Percentiles rank a stretch among this genome's conserved stretches.
phyloP scores from a whole-genome alignment of 805 yeast genomes.

The Candida bentonensis region DNA sequence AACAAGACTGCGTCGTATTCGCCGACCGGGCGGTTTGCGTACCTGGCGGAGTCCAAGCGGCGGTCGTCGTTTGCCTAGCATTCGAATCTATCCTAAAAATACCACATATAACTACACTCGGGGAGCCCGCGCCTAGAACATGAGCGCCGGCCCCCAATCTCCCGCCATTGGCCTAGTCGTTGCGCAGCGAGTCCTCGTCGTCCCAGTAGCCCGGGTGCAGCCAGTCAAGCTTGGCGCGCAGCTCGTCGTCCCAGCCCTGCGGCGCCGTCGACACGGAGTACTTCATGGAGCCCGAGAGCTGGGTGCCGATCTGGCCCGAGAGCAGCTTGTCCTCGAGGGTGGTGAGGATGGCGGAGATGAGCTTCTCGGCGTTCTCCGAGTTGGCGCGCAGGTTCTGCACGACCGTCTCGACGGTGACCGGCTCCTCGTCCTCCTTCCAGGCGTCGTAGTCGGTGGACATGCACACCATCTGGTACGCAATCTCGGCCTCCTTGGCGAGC shows the following conservation, averaged over 20 bases:
- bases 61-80: too few species aligned
- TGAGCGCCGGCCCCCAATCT: too few species aligned
- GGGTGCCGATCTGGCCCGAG: constrained; percentile 52
- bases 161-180: too few species aligned
- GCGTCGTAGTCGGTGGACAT: constrained; percentile 99
- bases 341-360: constrained; percentile 58
- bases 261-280: constrained; percentile 67
- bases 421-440: constrained; percentile 90
- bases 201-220: constrained; percentile 85
- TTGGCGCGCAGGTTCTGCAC: constrained; percentile 83
- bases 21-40: constrained; percentile 1
- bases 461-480: constrained; percentile 94
- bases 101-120: too few species aligned
- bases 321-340: constrained; percentile 47
- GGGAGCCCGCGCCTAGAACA: too few species aligned
- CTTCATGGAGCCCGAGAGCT: constrained; percentile 63
- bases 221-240: constrained; percentile 68
- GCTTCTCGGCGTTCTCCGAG: constrained; percentile 65
- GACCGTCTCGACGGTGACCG: constrained; percentile 96
- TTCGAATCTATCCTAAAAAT: too few species aligned
- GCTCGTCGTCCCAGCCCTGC: constrained; percentile 54
- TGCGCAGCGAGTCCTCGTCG: constrained; percentile 18
- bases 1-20: not conserved
- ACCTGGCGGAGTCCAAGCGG: not conserved
- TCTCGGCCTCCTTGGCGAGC: constrained; percentile 93